Evolutionary conservation across 1,284 basidiomycete species (phyloP), one percentile per base, ranked within the genome.

Genomic region (Inonotus hispidus): DNA sequence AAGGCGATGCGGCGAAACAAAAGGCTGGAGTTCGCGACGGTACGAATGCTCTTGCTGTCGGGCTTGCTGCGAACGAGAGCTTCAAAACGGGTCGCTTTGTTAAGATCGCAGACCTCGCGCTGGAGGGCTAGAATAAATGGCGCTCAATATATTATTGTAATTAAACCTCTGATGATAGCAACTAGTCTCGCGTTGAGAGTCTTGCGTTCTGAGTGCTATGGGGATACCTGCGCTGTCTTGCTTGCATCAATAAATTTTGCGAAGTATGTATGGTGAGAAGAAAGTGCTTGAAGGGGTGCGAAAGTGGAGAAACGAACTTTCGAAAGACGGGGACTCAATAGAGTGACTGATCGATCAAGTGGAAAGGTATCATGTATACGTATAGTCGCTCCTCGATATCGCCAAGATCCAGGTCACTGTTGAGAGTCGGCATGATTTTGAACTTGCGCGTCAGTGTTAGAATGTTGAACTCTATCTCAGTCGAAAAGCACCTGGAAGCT

Each of bases 11-110:
- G 1, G 72, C 77, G 11, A 73, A 78, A 62, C 74, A 81, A 61
- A 70, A 74, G 13, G 80, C 81, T 13, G 79, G 76, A 57, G 78
- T 82, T 69, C 68, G 73, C 52, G 81, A 82, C 63, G 81, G 81
- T 1, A 78, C 79, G 6, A 70, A 78, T 65, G 81, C 81, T 1
- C 72, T 83, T 63, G 80, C 80, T 4, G 78, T 82, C 2, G 80
- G 81, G 0, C 65, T 82, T 14, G 71, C 80, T 38, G 80, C 81
- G 19, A 82, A 82, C 65, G 78, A 81, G 71, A 80, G 77, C 64
- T 78, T 73, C 1, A 78, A 76, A 16, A 71, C 27, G 19, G 47
- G 47, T 21, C 47, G 14, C 19, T 49, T 49, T 66, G 71, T 79
- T 11, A 69, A 77, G 47, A 61, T 61, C 25, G 56, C 45, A 13